Base-by-base conservation (phyloP, 1,284 basidiomycete species). In the Rhodotorula sp. region DNA sequence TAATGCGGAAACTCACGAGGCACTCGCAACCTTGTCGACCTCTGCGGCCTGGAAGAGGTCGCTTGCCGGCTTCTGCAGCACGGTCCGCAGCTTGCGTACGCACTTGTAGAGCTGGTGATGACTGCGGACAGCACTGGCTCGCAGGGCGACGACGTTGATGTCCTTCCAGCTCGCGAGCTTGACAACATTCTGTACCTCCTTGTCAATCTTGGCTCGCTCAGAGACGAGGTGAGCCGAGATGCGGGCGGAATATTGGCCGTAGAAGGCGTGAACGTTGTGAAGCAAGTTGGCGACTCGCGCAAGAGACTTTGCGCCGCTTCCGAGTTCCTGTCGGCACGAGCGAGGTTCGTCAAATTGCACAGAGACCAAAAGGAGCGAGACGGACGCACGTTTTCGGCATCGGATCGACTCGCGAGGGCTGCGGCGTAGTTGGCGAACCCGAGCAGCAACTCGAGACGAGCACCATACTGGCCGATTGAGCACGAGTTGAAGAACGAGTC, bases 111-210 rank as follows among this genome's bases (percentile, higher is more conserved):
- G 84, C 74, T 94, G 91, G 70, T 88, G 88, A 80, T 99, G 96
- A 2, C 92, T 93, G 78, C 87, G 90, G 75, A 90, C 87, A 0
- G 95, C 94, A 77, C 94, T 98, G 72, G 91, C 89, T 79, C 90
- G 91, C 73, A 99, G 85, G 6, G 96, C 94, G 74, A 92, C 90
- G 17, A 99, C 90, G 77, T 99, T 99, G 78, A 95, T 84, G 79
- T 99, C 96, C 80, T 91, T 95, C 96, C 96, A 99, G 78, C 93
- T 96, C 0, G 96, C 96, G 51, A 99, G 84, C 80, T 93, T 94
- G 84, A 99, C 90, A 78, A 92, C 90, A 64, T 87, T 88, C 68
- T 85, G 85, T 64, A 99, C 86, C 64, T 95, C 90, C 76, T 88
- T 89, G 81, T 97, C 92, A 54, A 97, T 80, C 2, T 79, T 79